These are phyloP conservation scores for Vigna mungo DNA, from an alignment of 306 rosid species.

Conservation along the genomic window DNA sequence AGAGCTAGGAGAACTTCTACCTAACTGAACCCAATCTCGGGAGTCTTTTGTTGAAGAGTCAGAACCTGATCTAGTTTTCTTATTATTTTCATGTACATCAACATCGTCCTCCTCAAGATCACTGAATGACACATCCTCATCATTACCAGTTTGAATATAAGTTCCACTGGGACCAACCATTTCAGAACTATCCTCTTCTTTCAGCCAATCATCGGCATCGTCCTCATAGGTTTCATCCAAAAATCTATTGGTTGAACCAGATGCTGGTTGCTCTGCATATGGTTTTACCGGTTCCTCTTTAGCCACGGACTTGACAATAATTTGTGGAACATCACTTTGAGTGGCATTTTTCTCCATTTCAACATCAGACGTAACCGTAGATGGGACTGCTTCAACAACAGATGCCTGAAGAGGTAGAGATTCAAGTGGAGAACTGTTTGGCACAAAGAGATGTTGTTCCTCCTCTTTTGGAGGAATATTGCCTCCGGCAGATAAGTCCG, in stretches of 20 bases:
- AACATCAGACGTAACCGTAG: conserved; percentile 48
- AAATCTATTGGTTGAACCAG: conserved; percentile 57
- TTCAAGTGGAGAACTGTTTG: conserved; percentile 53
- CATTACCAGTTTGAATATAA: conserved; percentile 64
- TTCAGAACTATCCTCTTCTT: conserved; percentile 86
- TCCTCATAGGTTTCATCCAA: conserved; percentile 68
- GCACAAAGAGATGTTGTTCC: conserved; percentile 67
- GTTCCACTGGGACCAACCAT: conserved; percentile 70
- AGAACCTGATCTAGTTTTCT: conserved; percentile 74
- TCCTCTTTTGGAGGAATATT: conserved; percentile 49
- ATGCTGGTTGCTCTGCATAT: conserved; percentile 41
- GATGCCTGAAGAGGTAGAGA: conserved; percentile 49
- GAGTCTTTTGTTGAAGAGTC: conserved; percentile 91
- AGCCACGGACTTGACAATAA: conserved; percentile 65
- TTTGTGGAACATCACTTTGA: conserved; percentile 55
- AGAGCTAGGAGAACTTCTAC: conserved; percentile 71
- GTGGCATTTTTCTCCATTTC: conserved; percentile 67
- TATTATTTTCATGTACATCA: conserved; percentile 59
- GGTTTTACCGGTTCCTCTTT: conserved; percentile 59
- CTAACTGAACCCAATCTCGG: conserved; percentile 90
- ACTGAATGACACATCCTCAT: conserved; percentile 94
- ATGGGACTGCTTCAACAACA: conserved; percentile 52
- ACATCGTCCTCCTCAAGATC: conserved; percentile 96
- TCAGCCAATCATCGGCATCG: conserved; percentile 96
- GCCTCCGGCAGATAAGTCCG: conserved; percentile 48